Evolutionary conservation across 176 grass and related monocot genomes (phyloP), one percentile per base, ranked within the genome.

Genomic region (Oryza longistaminata): DNA sequence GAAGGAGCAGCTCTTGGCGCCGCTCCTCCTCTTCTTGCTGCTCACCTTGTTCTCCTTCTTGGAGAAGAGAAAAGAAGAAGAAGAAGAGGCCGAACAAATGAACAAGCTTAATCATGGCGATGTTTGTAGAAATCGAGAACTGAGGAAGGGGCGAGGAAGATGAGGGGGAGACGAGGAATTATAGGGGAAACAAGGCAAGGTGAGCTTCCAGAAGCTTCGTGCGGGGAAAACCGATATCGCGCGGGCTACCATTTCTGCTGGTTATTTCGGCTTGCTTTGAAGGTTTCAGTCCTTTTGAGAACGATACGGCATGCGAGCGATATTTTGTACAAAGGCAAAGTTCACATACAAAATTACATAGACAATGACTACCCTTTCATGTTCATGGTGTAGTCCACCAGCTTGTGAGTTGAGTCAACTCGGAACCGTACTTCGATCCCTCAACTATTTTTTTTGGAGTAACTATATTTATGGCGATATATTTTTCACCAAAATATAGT

Each of bases 201-300:
- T 78, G 88, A 90, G 73, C 79, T 90, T 90, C 88, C 25, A 4
- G 88, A 90, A 90, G 79, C 79, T 90, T 90, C 88, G 78, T 26
- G 72, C 88, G 79, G 78, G 88, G 84, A 75, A 29, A 29, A 68
- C 37, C 50, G 82, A 77, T n/a, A 71, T 81, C 71, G 14, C n/a
- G 3, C 26, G 13, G 82, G 43, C 72, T 66, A 73, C 71, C 33
- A 16, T 66, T n/a, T 42, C 12, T 21, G 68, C 81, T 17, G 72
- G 27, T 58, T 39, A 71, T 65, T 65, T 62, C 64, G 71, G 25
- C 16, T 39, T 0, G 34, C 9, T 80, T 88, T 68, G 61, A 84
- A 74, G 46, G 60, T 43, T 80, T 75, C 76, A 58, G 19, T 58
- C 19, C 6, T 58, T 58, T n/a, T 58, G 17, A 58, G 53, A 11